phyloP scores from a whole-genome alignment of 495 filamentous ascomycete species.

The Tuber borchii region DNA sequence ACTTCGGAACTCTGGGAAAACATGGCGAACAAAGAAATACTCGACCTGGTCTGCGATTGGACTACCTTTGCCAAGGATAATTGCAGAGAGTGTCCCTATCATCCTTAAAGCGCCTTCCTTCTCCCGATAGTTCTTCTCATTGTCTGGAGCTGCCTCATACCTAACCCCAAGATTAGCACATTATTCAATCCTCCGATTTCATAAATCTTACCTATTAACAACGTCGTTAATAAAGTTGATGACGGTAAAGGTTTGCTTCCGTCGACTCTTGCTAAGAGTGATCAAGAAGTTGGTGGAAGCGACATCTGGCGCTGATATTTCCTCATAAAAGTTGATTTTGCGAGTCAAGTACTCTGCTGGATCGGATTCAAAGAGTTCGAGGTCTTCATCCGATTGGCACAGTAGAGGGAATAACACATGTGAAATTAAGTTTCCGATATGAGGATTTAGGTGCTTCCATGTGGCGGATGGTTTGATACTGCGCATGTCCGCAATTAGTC shows the following conservation, averaged over 20 bases:
- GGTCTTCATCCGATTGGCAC: slow-evolving; percentile 84
- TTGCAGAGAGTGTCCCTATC: slow-evolving; percentile 90
- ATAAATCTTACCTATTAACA: slow-evolving; percentile 63
- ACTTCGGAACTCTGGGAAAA: slow-evolving; percentile 95
- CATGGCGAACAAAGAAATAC: slow-evolving; percentile 95
- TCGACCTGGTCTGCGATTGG: slow-evolving; percentile 98
- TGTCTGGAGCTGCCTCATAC: slow-evolving; percentile 73
- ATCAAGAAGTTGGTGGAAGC: slow-evolving; percentile 95
- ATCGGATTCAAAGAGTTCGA: slow-evolving; percentile 88
- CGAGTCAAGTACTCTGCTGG: slow-evolving; percentile 94
- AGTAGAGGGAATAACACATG: slow-evolving; percentile 93
- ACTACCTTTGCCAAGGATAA: slow-evolving; percentile 95
- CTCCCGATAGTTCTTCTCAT: slow-evolving; percentile 81
- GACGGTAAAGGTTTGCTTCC: slow-evolving; percentile 91
- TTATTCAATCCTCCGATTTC: neutral
- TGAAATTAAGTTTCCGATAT: slow-evolving; percentile 81
- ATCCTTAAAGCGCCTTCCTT: slow-evolving; percentile 96
- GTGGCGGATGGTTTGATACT: slow-evolving; percentile 87
- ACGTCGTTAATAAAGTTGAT: slow-evolving; percentile 88
- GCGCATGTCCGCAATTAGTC: neutral
- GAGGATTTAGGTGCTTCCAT: slow-evolving; percentile 88
- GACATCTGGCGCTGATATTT: slow-evolving; percentile 90
- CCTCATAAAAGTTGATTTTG: slow-evolving; percentile 96
- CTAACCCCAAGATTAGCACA: slow-evolving; percentile 5
- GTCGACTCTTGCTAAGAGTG: slow-evolving; percentile 83